Evolutionary conservation across 2,329 filamentous ascomycete genomes (phyloP), one percentile per base, ranked within the genome.

Genomic region (Trichoderma sp.): DNA sequence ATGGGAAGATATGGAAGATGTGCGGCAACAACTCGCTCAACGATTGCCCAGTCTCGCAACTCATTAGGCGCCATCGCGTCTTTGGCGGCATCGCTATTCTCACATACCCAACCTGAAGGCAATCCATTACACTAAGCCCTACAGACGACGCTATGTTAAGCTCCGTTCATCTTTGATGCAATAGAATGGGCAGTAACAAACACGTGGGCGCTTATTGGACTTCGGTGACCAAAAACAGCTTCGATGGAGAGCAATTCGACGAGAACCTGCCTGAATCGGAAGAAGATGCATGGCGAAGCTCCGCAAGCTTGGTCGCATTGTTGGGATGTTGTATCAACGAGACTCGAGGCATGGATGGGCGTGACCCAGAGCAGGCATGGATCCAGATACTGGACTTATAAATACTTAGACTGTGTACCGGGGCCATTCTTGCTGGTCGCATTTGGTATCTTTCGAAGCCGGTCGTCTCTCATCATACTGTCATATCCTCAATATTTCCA

Each of bases 141-240:
- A 60, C 19, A 51, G 15, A 51, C 14, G 6, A n/a, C 34, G 9
- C 34, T 24, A 28, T 30, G 21, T 24, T 2, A 24, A 44, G 59
- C 48, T 39, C 59, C 41, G 24, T 43, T 41, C 28, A 17, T 28
- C 19, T n/a, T 26, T 34, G 59, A 41, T 34, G 47, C 48, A 52
- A 62, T 62, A 45, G 17, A 43, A 24, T 15, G 14, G 19, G 15
- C 15, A 21, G 39, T 30, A 54, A 15, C 17, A 54, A 45, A 34
- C 59, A 62, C 59, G 59, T 62, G 59, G 59, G 48, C 48, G 5
- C 7, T 30, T 7, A 17, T 26, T 19, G 7, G 24, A 21, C 43
- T 12, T 62, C 59, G 59, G 59, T 62, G 48, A 62, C 5, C 59
- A 26, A 34, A 34, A 45, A 26, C 7, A 54, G 59, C 26, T 2